A percentile compares a stretch with the other conserved stretches of the same genome.
These are phyloP conservation scores for Nasturtium officinale DNA, from an alignment of 345 rosid species.

Conservation along the genomic window DNA sequence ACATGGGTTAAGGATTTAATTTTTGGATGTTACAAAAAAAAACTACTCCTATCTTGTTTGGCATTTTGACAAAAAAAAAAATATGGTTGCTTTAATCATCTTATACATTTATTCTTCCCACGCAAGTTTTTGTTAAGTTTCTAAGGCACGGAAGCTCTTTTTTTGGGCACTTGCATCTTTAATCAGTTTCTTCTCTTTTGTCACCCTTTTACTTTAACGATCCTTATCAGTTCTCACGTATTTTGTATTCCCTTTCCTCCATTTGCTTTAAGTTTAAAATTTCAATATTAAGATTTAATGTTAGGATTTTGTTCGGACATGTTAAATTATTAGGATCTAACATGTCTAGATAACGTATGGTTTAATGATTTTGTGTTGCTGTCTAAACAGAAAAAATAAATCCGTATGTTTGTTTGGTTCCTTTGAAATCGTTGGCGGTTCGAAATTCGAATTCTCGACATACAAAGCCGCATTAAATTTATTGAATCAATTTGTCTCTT, in stretches of 20 bases:
- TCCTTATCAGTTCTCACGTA: background rate
- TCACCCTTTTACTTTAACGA: too few species aligned
- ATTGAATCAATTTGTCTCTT: background rate
- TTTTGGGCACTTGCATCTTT: too few species aligned
- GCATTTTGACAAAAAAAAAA: too few species aligned
- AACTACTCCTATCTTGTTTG: too few species aligned
- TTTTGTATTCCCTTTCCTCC: background rate
- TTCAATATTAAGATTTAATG: background rate
- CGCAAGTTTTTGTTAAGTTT: too few species aligned
- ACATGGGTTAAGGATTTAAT: background rate
- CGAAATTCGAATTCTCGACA: background rate
- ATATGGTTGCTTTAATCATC: too few species aligned
- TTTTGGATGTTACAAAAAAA: too few species aligned
- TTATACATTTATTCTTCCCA: too few species aligned
- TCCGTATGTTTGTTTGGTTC: background rate
- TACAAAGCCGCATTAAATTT: background rate
- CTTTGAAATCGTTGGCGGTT: background rate
- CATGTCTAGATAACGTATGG: background rate
- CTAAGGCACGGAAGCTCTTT: too few species aligned
- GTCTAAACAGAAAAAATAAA: too few species aligned
- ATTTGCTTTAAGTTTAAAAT: background rate
- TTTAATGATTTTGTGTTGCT: too few species aligned
- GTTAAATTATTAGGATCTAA: background rate
- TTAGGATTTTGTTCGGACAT: background rate
- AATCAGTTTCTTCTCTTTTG: too few species aligned